Evolutionary conservation across 805 yeast genomes (phyloP), one percentile per base, ranked within the genome.

Genomic region (Zygosaccharomyces gambellarensis): DNA sequence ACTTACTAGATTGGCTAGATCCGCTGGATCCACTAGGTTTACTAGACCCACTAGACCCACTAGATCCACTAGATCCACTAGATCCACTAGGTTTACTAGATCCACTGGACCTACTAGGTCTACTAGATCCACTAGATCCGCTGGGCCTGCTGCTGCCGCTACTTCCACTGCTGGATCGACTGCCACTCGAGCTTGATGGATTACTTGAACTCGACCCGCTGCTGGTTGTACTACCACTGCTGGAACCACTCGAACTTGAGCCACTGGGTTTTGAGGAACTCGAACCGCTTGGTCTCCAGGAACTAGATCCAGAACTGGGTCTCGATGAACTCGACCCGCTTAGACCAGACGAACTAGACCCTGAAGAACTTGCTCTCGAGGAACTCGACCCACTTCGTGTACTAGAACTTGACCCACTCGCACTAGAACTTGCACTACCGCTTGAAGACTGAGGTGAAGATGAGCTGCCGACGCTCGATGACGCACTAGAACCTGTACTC

Each of bases 161-260:
- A 10, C 36, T 31, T 9, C 44, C 9, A 17, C 36, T 36, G 17
- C 28, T 36, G 28, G 25, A 17, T 12, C 29, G 28, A 27, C 36
- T 34, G 28, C 27, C 28, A 36, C 46, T 46, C 19, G 50, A 41
- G 19, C 36, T 42, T 23, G 48, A n/a, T 25, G 28, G 28, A 25
- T 25, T 25, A 21, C 21, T 29, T 36, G 50, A 47, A 38, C 48
- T 45, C 5, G 43, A 45, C 4, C 22, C 27, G 9, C 32, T 34
- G 38, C 10, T 27, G 14, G 28, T 9, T 14, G 38, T 5, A 23
- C 32, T 14, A n/a, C 39, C 7, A 23, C 32, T 14, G 14, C 39
- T 32, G 14, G 46, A 31, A 9, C 28, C 14, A 23, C 39, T 34
- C 3, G 29, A 30, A 31, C 39, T 34, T 19, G 38, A 30, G 9